A percentile compares a stretch with the other conserved stretches of the same genome.
Evolutionary conservation across 148 eudicot genomes (phyloP).

Genomic region (Simmondsia chinensis): DNA sequence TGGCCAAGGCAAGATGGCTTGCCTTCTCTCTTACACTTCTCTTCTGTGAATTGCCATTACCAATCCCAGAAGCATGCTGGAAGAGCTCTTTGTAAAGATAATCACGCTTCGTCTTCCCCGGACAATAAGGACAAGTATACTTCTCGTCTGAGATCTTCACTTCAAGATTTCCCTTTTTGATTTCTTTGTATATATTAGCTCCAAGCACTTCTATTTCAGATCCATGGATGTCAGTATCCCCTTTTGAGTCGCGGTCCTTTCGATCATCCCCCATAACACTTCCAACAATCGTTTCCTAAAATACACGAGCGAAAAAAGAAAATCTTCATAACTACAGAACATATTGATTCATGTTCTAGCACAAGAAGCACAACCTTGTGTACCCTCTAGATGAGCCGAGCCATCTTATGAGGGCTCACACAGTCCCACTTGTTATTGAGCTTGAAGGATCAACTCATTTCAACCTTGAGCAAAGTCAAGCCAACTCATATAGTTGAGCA

Average conservation of each 20-base stretch:
- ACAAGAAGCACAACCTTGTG: no score
- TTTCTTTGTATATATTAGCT: constrained; percentile 45
- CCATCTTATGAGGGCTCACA: no score
- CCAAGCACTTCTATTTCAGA: constrained; percentile 73
- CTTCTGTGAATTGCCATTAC: constrained; percentile 56
- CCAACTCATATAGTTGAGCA: no score
- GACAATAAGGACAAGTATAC: constrained; percentile 78
- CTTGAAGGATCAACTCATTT: no score
- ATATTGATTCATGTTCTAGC: no score
- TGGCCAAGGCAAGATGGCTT: constrained; percentile 69
- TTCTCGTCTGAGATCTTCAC: constrained; percentile 51
- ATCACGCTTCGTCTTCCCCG: constrained; percentile 61
- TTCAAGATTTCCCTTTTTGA: constrained; percentile 45
- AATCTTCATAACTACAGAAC: no score
- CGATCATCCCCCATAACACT: constrained; percentile 8
- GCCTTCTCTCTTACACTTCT: constrained; percentile 79
- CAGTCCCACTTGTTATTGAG: no score
- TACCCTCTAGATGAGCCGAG: no score
- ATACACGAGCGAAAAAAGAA: no score
- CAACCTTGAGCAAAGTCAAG: no score
- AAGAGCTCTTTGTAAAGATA: constrained; percentile 58
- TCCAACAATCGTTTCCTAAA: not conserved
- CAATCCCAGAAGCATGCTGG: constrained; percentile 84
- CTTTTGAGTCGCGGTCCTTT: constrained; percentile 57
- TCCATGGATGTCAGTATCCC: constrained; percentile 69